Evolutionary conservation across 176 grass and related monocot species (phyloP).

Genomic region (Stipa capillata): DNA sequence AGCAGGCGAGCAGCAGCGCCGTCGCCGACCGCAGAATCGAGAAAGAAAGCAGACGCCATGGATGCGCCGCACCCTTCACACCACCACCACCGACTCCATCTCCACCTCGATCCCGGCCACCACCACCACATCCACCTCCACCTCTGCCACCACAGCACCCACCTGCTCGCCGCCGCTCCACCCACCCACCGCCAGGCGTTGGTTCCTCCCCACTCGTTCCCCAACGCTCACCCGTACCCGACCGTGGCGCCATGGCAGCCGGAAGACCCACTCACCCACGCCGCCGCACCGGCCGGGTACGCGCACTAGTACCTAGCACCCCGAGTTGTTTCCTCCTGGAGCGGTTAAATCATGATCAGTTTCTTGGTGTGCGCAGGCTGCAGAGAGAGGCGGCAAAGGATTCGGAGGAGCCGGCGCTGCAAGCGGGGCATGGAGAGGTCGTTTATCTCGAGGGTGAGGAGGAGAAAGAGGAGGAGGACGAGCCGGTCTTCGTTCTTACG

Average conservation of each 20-base stretch:
- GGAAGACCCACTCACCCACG: neutral
- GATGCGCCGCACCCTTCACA: constrained; percentile 4
- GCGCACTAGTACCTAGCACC: neutral
- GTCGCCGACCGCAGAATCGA: neutral
- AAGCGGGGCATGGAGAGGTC: neutral
- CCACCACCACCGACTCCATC: constrained; percentile 33
- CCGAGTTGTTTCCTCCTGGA: neutral
- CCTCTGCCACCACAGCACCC: constrained; percentile 2
- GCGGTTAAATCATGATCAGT: neutral
- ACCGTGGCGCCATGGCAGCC: neutral
- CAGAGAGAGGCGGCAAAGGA: neutral
- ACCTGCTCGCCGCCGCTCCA: constrained; percentile 2
- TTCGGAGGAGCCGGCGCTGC: neutral
- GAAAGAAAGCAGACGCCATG: neutral
- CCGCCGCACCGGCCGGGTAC: neutral
- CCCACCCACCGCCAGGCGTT: neutral
- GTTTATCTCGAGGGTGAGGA: neutral
- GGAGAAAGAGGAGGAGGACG: constrained; percentile 22
- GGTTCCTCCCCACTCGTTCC: neutral
- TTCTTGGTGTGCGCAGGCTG: neutral
- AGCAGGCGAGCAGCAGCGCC: neutral
- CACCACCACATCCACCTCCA: constrained; percentile 30
- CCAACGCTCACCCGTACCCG: neutral
- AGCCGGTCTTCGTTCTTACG: constrained; percentile 47
- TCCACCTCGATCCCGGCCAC: constrained; percentile 31